Conservation (phyloP, 768 basidiomycete genomes). For the Ephemerocybe angulata region DNA sequence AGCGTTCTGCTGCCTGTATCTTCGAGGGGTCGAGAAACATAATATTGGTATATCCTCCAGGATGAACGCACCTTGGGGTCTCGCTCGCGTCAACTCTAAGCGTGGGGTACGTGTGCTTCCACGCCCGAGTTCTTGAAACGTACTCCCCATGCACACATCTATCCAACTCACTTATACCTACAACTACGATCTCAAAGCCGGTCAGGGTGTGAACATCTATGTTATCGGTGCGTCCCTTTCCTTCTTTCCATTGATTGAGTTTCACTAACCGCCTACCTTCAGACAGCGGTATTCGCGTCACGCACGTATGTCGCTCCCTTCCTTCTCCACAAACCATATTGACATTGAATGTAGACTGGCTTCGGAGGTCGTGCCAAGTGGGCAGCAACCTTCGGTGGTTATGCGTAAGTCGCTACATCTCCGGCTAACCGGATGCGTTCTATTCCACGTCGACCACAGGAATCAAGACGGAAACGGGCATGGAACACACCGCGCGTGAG, state of each 20-base stretch:
- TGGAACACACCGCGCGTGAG: slow-evolving; percentile 17
- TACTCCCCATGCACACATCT: background rate
- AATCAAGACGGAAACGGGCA: slow-evolving; percentile 13
- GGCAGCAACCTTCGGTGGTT: slow-evolving; percentile 22
- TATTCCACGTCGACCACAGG: slow-evolving; percentile 22
- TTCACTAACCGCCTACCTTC: background rate
- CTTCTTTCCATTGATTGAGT: background rate
- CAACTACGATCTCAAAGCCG: slow-evolving; percentile 24
- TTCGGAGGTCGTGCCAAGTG: slow-evolving; percentile 40
- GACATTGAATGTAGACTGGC: slow-evolving; percentile 18
- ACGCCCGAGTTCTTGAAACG: background rate
- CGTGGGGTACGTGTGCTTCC: background rate
- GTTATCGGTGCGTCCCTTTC: slow-evolving; percentile 28
- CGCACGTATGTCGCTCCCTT: slow-evolving; percentile 13
- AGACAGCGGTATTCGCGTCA: slow-evolving; percentile 26
- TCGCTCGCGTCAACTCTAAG: slow-evolving; percentile 23
- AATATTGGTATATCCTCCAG: slow-evolving; percentile 11
- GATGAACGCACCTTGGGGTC: slow-evolving; percentile 31
- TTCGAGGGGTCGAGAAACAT: background rate
- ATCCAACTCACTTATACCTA: slow-evolving; percentile 15
- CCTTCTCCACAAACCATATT: background rate
- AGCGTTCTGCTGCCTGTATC: background rate
- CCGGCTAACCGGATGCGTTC: background rate
- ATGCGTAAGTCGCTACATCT: background rate
- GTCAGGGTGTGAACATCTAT: slow-evolving; percentile 35